Percentiles rank a stretch among this genome's conserved stretches.
phyloP scores from a whole-genome alignment of 441 rosid genomes.

The Dalechampia spathulata region DNA sequence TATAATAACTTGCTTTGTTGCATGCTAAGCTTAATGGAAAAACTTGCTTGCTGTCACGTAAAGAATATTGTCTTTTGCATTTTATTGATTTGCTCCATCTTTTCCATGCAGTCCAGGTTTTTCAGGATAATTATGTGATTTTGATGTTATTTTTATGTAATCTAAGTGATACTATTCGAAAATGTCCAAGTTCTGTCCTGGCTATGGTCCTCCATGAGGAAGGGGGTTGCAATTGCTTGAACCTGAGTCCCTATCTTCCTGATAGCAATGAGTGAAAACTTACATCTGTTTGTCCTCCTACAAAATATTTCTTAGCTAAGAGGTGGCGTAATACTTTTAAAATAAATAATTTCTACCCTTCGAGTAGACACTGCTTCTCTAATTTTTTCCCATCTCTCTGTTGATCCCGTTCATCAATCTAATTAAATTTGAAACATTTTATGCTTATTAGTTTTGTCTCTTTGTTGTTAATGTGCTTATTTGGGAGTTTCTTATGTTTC shows the following conservation, averaged over 20 bases:
- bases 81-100: background rate
- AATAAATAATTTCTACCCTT: background rate
- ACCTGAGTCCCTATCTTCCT: too few relatives aligned
- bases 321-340: too few relatives aligned
- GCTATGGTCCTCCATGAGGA: too few relatives aligned
- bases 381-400: background rate
- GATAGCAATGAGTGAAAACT: too few relatives aligned
- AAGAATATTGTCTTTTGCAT: background rate
- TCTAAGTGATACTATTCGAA: background rate
- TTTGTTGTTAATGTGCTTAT: background rate
- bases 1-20: constrained; percentile 15
- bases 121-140: background rate
- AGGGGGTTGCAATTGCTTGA: too few relatives aligned
- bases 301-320: background rate
- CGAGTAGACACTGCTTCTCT: background rate
- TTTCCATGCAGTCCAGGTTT: background rate
- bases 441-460: constrained; percentile 1
- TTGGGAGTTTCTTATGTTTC: constrained; percentile 12
- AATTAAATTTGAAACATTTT: background rate
- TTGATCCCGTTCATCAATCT: background rate
- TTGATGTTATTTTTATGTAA: background rate
- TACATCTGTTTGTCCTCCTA: too few relatives aligned
- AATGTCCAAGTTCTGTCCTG: background rate
- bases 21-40: constrained; percentile 3
- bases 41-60: background rate